phyloP scores from a whole-genome alignment of 345 rosid genomes.

The Sisymbrium altissimum region DNA sequence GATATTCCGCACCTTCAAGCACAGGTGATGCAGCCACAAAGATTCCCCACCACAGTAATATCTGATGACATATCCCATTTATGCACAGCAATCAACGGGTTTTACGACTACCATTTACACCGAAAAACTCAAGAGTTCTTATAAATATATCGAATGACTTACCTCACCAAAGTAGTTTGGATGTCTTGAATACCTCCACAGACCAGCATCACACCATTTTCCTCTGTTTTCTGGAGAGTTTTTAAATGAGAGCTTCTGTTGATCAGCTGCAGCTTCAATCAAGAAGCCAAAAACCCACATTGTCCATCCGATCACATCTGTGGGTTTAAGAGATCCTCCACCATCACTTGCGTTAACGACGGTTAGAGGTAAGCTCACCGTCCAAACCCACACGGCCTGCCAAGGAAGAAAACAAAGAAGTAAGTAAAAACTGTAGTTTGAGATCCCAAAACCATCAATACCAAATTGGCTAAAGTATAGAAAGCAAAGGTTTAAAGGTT shows the following conservation, averaged over 20 bases:
- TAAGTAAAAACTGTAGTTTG: neutral
- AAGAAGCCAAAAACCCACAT: slow-evolving; percentile 66
- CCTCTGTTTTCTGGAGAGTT: slow-evolving; percentile 79
- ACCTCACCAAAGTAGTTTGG: slow-evolving; percentile 97
- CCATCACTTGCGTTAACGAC: slow-evolving; percentile 72
- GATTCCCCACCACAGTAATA: slow-evolving; percentile 90
- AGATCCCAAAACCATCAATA: neutral
- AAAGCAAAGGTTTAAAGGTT: neutral
- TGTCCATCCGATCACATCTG: slow-evolving; percentile 78
- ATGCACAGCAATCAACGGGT: neutral
- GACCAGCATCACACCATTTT: slow-evolving; percentile 81
- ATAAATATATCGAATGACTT: neutral
- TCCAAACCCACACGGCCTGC: slow-evolving; percentile 97
- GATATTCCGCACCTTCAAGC: slow-evolving; percentile 83
- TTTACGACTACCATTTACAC: neutral
- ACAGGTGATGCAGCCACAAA: slow-evolving; percentile 70
- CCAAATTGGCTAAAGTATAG: neutral
- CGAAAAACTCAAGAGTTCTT: neutral
- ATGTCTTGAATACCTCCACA: slow-evolving; percentile 83
- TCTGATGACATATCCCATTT: slow-evolving; percentile 38
- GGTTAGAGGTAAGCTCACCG: slow-evolving; percentile 86
- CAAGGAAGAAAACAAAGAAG: neutral
- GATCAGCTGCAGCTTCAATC: slow-evolving; percentile 80
- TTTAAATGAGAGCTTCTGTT: slow-evolving; percentile 77
- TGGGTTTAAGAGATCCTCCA: slow-evolving; percentile 51